These are phyloP conservation scores for Eucommia ulmoides DNA, from an alignment of 257 asterid species.

Conservation along the genomic window DNA sequence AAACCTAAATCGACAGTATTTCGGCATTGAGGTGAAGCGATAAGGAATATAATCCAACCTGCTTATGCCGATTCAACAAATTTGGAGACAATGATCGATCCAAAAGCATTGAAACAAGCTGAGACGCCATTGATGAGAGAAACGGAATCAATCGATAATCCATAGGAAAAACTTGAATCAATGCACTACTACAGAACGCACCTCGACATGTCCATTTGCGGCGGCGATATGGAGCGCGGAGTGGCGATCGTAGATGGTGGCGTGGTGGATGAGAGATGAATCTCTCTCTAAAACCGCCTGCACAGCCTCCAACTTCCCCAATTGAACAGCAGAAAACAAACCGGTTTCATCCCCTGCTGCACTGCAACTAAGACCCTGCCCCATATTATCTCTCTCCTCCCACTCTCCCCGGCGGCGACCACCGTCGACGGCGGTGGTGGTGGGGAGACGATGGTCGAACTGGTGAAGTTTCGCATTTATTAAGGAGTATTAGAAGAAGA, in stretches of 20 bases:
- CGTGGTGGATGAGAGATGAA: conserved; percentile 30
- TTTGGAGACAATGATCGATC: conserved; percentile 57
- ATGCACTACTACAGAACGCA: too few relatives aligned
- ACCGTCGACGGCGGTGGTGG: neutral
- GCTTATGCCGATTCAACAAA: conserved; percentile 62
- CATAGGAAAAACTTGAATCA: neutral
- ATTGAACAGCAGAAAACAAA: conserved; percentile 48
- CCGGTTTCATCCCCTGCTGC: conserved; percentile 29
- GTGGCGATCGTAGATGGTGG: conserved; percentile 28
- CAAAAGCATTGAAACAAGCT: conserved; percentile 69
- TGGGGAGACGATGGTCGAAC: neutral
- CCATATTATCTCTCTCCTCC: conserved; percentile 25
- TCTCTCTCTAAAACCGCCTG: conserved; percentile 42
- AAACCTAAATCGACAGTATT: neutral
- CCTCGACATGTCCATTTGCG: conserved; percentile 64
- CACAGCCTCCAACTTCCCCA: conserved; percentile 52
- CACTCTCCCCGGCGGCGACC: neutral
- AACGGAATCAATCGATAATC: neutral
- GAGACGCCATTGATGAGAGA: conserved; percentile 1
- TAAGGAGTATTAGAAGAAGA: neutral
- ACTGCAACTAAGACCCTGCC: conserved; percentile 56
- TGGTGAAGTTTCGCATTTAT: neutral
- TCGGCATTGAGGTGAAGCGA: neutral
- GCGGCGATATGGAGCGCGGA: conserved; percentile 72
- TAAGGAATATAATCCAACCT: conserved; percentile 22